Percentiles rank a stretch among this genome's conserved stretches.
Evolutionary conservation across 495 filamentous ascomycete genomes (phyloP).

Genomic region (Xylaria acuta): DNA sequence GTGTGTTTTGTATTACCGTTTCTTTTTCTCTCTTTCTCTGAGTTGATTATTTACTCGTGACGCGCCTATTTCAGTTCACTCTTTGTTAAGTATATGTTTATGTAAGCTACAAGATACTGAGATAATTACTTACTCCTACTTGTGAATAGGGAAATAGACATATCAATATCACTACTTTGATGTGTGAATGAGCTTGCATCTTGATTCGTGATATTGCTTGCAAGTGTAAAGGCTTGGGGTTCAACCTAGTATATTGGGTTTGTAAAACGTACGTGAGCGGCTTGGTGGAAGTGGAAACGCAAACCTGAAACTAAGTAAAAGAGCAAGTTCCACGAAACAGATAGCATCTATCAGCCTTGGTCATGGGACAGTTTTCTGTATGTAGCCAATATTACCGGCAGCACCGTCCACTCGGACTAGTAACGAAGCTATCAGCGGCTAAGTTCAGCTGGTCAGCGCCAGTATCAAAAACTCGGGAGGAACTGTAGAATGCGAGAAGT

Average conservation of each 20-base stretch:
- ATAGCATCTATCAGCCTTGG: background rate
- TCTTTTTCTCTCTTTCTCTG: background rate
- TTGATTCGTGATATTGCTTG: background rate
- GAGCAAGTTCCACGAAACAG: background rate
- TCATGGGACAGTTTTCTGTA: background rate
- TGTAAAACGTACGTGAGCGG: background rate
- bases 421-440: slow-evolving; percentile 6
- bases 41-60: background rate
- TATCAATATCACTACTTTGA: background rate
- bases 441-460: slow-evolving; percentile 1
- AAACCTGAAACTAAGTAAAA: slow-evolving; percentile 7
- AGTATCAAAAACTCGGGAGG: background rate
- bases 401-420: background rate
- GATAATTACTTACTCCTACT: background rate
- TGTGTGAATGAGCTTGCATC: background rate
- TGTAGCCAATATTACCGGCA: background rate
- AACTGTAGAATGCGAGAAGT: background rate
- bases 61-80: background rate
- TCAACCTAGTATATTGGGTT: background rate
- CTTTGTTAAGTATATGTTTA: background rate
- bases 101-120: background rate
- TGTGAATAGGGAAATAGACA: background rate
- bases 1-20: slow-evolving; percentile 8
- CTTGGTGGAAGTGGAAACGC: background rate
- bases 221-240: background rate